These are phyloP conservation scores for Naganishia cerealis DNA, from an alignment of 1,284 basidiomycete genomes.

Conservation along the genomic window DNA sequence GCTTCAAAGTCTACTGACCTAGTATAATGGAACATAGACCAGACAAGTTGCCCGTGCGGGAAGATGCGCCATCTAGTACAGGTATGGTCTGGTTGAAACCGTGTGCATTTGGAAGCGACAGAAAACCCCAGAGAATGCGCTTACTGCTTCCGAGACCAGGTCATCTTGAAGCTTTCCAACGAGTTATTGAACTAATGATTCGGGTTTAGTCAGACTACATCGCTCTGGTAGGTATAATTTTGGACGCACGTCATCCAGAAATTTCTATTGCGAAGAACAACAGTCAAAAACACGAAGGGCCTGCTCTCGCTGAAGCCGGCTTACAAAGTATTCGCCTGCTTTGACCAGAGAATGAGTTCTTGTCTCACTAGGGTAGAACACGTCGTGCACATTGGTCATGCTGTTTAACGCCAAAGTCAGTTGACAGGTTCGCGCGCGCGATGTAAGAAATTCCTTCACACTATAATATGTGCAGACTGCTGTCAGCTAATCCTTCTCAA, in stretches of 20 bases:
- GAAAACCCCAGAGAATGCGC: not conserved
- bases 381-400: conserved; percentile 53
- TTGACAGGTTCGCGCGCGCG: not conserved
- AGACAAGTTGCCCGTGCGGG: conserved; percentile 47
- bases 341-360: conserved; percentile 48
- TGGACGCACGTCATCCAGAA: conserved; percentile 47
- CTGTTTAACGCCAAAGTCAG: conserved; percentile 26
- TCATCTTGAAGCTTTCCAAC: conserved; percentile 50
- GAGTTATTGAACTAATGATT: conserved; percentile 42
- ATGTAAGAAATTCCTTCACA: conserved; percentile 10
- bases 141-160: conserved; percentile 48
- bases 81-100: not conserved
- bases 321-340: conserved; percentile 40
- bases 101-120: not conserved
- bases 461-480: not conserved
- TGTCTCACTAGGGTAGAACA: conserved; percentile 51
- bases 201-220: not conserved
- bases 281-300: not conserved
- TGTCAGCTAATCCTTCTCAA: not conserved
- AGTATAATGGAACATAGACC: conserved; percentile 51
- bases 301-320: conserved; percentile 10
- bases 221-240: not conserved
- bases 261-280: conserved; percentile 39
- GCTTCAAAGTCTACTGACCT: not conserved
- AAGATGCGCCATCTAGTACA: conserved; percentile 42